These are phyloP conservation scores for Penicillium crystallinum DNA, from an alignment of 495 filamentous ascomycete species.

Conservation along the genomic window DNA sequence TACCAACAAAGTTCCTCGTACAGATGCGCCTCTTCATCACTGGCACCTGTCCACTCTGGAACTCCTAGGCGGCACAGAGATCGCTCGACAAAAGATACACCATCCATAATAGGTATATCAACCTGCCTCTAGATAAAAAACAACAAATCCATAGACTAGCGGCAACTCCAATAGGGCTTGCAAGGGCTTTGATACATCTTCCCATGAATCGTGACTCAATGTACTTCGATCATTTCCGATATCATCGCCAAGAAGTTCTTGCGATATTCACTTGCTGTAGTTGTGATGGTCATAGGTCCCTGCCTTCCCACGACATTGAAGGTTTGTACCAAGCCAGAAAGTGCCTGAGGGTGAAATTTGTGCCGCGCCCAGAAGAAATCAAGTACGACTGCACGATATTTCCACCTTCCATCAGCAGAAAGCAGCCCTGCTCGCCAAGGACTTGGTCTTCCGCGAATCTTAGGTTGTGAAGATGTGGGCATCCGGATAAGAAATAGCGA, in stretches of 20 bases:
- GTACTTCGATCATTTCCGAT: slow-evolving; percentile 47
- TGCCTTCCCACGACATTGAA: slow-evolving; percentile 54
- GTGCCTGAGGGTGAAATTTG: slow-evolving; percentile 53
- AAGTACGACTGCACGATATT: slow-evolving; percentile 57
- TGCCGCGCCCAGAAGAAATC: slow-evolving; percentile 75
- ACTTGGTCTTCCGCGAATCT: slow-evolving; percentile 21
- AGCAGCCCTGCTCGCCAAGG: slow-evolving; percentile 54
- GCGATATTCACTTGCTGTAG: slow-evolving; percentile 59
- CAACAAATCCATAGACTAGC: too few species aligned
- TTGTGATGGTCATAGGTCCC: slow-evolving; percentile 68
- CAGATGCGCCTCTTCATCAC: too few species aligned
- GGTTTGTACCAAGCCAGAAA: slow-evolving; percentile 31
- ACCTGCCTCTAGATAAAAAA: too few species aligned
- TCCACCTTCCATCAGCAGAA: slow-evolving; percentile 56
- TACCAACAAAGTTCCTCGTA: too few species aligned
- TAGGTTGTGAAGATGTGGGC: slow-evolving; percentile 33
- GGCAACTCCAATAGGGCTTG: too few species aligned
- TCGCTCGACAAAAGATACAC: too few species aligned
- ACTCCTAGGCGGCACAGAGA: too few species aligned
- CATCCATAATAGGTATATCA: too few species aligned
- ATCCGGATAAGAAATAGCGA: slow-evolving; percentile 61
- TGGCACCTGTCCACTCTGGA: too few species aligned
- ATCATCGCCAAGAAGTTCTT: slow-evolving; percentile 61
- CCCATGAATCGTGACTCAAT: slow-evolving; percentile 9
- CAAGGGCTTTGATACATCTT: neutral